phyloP scores from a whole-genome alignment of 2,329 filamentous ascomycete genomes.

The Hortaea werneckii region DNA sequence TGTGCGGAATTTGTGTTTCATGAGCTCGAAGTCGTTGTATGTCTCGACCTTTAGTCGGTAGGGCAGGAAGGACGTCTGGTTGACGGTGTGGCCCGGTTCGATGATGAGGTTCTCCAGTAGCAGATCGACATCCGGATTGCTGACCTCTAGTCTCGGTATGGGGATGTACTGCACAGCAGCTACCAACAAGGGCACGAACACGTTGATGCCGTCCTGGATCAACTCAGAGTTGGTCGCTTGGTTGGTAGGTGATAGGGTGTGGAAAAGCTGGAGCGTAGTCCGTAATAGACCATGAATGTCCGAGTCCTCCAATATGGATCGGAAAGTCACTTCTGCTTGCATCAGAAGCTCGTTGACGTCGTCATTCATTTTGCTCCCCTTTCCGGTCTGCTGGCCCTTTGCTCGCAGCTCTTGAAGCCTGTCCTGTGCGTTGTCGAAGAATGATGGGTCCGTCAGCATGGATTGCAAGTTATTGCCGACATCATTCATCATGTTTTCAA shows the following conservation, averaged over 20 bases:
- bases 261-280: slow-evolving; percentile 55
- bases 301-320: slow-evolving; percentile 59
- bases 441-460: slow-evolving; percentile 74
- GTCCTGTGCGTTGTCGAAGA: slow-evolving; percentile 66
- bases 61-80: slow-evolving; percentile 79
- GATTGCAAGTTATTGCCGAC: slow-evolving; percentile 66
- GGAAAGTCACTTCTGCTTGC: slow-evolving; percentile 57
- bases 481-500: slow-evolving; percentile 66
- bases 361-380: slow-evolving; percentile 56
- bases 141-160: slow-evolving; percentile 81
- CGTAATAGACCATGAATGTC: slow-evolving; percentile 60
- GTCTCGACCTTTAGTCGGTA: slow-evolving; percentile 73
- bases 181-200: slow-evolving; percentile 70
- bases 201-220: slow-evolving; percentile 63
- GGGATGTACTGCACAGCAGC: slow-evolving; percentile 76
- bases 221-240: slow-evolving; percentile 59
- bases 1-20: slow-evolving; percentile 64
- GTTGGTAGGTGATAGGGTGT: slow-evolving; percentile 57
- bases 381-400: slow-evolving; percentile 48
- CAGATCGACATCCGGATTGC: slow-evolving; percentile 72
- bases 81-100: slow-evolving; percentile 75
- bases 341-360: slow-evolving; percentile 64
- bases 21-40: slow-evolving; percentile 76
- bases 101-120: slow-evolving; percentile 84
- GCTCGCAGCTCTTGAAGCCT: slow-evolving; percentile 51